These are phyloP conservation scores for Glycyrrhiza uralensis DNA, from an alignment of 306 rosid genomes.

Conservation along the genomic window DNA sequence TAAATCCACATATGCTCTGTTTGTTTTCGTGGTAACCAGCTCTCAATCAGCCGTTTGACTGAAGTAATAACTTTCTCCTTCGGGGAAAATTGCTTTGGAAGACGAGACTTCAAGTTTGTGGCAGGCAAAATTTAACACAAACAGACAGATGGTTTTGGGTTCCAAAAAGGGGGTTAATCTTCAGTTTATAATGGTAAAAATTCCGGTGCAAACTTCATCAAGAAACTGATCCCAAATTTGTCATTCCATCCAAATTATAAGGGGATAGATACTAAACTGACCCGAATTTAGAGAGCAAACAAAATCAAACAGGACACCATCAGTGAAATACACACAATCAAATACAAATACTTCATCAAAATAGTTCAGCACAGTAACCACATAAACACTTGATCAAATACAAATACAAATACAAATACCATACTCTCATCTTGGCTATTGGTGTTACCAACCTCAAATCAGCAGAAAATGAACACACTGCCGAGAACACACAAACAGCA, in stretches of 20 bases:
- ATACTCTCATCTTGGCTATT: neutral
- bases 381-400: neutral
- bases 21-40: neutral
- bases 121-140: neutral
- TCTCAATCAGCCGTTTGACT: neutral
- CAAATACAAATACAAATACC: neutral
- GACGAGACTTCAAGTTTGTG: neutral
- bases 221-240: neutral
- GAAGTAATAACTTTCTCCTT: neutral
- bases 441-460: constrained; percentile 20
- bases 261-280: neutral
- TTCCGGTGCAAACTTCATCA: neutral
- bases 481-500: constrained; percentile 14
- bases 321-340: neutral
- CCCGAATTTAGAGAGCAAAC: neutral
- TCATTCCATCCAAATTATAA: neutral
- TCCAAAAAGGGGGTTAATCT: neutral
- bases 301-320: neutral
- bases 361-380: neutral
- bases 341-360: neutral
- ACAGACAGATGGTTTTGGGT: neutral
- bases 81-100: neutral
- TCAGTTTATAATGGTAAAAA: neutral
- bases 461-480: neutral
- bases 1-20: neutral